These are phyloP conservation scores for Fusarium kyushuense DNA, from an alignment of 2,329 filamentous ascomycete genomes.

Conservation along the genomic window DNA sequence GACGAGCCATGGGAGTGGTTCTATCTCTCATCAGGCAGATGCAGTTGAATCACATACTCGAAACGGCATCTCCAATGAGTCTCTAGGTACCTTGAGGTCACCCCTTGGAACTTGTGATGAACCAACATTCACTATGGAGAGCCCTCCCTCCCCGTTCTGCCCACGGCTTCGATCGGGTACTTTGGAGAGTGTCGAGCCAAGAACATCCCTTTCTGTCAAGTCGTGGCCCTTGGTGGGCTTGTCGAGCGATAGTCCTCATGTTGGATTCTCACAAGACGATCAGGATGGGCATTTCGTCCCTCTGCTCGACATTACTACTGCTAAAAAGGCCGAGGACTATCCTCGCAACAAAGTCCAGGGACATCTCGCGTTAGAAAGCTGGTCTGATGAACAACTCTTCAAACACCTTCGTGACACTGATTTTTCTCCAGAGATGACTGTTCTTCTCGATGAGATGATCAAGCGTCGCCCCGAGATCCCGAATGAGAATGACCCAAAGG, in stretches of 20 bases:
- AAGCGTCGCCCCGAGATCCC: constrained; percentile 52
- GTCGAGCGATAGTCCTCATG: constrained; percentile 35
- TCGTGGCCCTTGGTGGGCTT: constrained; percentile 41
- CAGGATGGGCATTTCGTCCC: constrained; percentile 48
- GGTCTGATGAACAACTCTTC: constrained; percentile 59
- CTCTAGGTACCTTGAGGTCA: constrained; percentile 43
- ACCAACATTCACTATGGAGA: constrained; percentile 41
- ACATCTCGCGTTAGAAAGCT: constrained; percentile 43
- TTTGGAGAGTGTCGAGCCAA: constrained; percentile 46
- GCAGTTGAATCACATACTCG: constrained; percentile 35
- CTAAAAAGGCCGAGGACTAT: constrained; percentile 35
- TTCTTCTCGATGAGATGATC: constrained; percentile 54
- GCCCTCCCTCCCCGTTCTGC: constrained; percentile 21
- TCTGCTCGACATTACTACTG: constrained; percentile 41
- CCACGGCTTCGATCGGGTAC: constrained; percentile 48
- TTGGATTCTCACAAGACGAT: constrained; percentile 47
- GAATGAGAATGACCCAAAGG: constrained; percentile 43
- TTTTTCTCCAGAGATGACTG: constrained; percentile 56
- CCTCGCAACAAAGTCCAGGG: constrained; percentile 28
- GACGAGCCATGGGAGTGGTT: constrained; percentile 48
- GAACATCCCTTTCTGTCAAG: constrained; percentile 44
- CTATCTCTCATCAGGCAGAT: constrained; percentile 39
- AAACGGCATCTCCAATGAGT: constrained; percentile 11
- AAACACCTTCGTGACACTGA: constrained; percentile 56
- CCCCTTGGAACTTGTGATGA: constrained; percentile 45